Evolutionary conservation across 495 filamentous ascomycete species (phyloP).

Genomic region (Parachaetomium inaequale): DNA sequence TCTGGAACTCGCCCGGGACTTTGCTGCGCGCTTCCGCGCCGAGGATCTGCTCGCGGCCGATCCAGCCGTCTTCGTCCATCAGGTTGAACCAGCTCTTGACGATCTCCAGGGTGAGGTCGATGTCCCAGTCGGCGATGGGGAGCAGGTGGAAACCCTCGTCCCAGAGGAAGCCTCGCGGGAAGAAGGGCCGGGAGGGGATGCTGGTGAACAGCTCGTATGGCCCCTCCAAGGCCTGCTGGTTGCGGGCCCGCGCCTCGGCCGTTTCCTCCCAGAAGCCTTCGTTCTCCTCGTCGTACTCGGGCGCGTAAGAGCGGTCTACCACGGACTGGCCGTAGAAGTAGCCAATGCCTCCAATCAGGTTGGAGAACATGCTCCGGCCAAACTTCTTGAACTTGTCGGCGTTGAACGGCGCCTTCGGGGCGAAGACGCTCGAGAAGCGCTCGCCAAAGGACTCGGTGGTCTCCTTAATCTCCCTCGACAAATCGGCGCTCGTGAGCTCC

Average conservation of each 20-base stretch:
- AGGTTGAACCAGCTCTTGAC: constrained; percentile 93
- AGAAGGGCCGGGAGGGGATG: constrained; percentile 92
- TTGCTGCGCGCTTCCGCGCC: constrained; percentile 93
- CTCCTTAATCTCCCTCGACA: constrained; percentile 66
- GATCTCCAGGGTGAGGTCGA: constrained; percentile 85
- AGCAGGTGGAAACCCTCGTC: constrained; percentile 96
- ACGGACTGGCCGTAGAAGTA: constrained; percentile 87
- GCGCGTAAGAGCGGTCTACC: constrained; percentile 83
- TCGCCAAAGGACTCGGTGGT: constrained; percentile 65
- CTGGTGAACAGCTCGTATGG: constrained; percentile 89
- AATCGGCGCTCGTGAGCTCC: constrained; percentile 55
- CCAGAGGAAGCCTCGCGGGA: constrained; percentile 94
- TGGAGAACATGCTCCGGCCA: constrained; percentile 86
- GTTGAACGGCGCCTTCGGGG: constrained; percentile 72
- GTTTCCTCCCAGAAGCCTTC: constrained; percentile 98
- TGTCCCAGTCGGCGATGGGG: constrained; percentile 89
- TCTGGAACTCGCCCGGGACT: constrained; percentile 90
- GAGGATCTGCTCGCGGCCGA: constrained; percentile 93
- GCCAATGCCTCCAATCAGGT: constrained; percentile 89
- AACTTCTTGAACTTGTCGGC: constrained; percentile 71
- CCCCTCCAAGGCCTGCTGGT: constrained; percentile 66
- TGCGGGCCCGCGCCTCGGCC: constrained; percentile 61
- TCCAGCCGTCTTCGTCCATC: constrained; percentile 98
- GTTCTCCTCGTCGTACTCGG: constrained; percentile 92
- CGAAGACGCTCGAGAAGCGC: constrained; percentile 69